phyloP scores from a whole-genome alignment of 345 rosid species.

The Excoecaria cochinchinensis region DNA sequence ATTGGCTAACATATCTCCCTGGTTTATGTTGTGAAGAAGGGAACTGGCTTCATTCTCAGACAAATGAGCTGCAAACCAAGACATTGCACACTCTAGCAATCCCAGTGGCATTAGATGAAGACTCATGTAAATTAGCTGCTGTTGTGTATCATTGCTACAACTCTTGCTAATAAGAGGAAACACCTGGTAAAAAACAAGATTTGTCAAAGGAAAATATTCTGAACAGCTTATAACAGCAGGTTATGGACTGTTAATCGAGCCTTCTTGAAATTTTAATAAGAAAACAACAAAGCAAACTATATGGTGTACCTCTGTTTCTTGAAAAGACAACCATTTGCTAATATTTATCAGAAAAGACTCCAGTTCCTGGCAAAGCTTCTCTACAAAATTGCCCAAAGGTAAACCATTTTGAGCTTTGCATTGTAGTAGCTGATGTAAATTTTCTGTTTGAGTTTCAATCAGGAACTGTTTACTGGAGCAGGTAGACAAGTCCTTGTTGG shows the following conservation, averaged over 20 bases:
- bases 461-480: conserved; percentile 27
- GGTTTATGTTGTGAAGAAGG: conserved; percentile 46
- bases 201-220: conserved; percentile 16
- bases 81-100: conserved; percentile 59
- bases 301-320: conserved; percentile 56
- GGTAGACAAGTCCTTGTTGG: conserved; percentile 24
- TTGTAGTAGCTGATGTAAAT: conserved; percentile 47
- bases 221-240: conserved; percentile 4
- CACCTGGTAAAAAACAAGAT: conserved; percentile 42
- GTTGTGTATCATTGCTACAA: conserved; percentile 55
- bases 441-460: conserved; percentile 35
- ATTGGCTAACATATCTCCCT: conserved; percentile 31
- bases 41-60: conserved; percentile 50
- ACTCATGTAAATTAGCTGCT: conserved; percentile 52
- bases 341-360: conserved; percentile 40
- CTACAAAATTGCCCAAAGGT: conserved; percentile 30
- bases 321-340: conserved; percentile 43
- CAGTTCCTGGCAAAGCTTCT: conserved; percentile 49
- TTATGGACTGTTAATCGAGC: background rate
- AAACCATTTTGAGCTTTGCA: conserved; percentile 22
- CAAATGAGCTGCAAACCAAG: conserved; percentile 69
- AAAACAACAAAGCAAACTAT: background rate
- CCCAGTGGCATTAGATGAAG: conserved; percentile 74
- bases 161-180: conserved; percentile 48
- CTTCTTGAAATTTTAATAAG: background rate